Conservation (phyloP, 805 yeast species). For the Lipomyces sp. region DNA sequence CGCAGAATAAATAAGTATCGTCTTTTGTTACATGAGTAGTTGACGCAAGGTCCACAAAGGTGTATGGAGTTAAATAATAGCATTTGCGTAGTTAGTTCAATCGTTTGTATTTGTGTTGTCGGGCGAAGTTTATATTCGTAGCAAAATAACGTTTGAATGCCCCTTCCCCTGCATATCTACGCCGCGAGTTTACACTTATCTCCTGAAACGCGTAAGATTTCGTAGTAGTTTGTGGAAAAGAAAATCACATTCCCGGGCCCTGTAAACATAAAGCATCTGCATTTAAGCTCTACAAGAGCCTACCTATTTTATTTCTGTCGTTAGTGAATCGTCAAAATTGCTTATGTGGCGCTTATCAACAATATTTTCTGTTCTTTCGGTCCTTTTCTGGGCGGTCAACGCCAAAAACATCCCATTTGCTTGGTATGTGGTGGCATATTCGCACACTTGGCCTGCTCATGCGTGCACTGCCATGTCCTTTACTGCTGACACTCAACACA, state of each 20-base stretch:
- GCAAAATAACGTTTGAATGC: not conserved
- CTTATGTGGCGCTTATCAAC: slow-evolving; percentile 27
- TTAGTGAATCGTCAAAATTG: not conserved
- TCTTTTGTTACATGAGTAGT: not conserved
- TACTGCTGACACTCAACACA: not conserved
- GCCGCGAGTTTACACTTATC: not conserved
- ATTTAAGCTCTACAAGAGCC: too few relatives aligned
- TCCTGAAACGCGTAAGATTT: not conserved
- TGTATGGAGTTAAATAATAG: too few relatives aligned
- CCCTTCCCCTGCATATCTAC: not conserved
- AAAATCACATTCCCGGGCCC: too few relatives aligned
- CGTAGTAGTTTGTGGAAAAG: too few relatives aligned
- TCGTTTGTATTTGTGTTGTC: too few relatives aligned
- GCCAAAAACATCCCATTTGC: slow-evolving; percentile 31
- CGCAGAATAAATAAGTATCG: not conserved
- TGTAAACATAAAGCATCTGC: too few relatives aligned
- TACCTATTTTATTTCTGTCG: not conserved
- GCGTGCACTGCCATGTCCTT: not conserved
- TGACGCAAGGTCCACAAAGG: too few relatives aligned
- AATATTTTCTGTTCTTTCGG: slow-evolving; percentile 24
- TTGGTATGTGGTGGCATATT: slow-evolving; percentile 28
- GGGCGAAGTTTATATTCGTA: too few relatives aligned
- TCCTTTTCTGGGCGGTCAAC: slow-evolving; percentile 24
- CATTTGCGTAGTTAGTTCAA: too few relatives aligned
- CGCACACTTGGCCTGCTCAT: not conserved